Evolutionary conservation across 2,329 filamentous ascomycete genomes (phyloP).

Genomic region (Dryadomyces quercus-mongolicae): DNA sequence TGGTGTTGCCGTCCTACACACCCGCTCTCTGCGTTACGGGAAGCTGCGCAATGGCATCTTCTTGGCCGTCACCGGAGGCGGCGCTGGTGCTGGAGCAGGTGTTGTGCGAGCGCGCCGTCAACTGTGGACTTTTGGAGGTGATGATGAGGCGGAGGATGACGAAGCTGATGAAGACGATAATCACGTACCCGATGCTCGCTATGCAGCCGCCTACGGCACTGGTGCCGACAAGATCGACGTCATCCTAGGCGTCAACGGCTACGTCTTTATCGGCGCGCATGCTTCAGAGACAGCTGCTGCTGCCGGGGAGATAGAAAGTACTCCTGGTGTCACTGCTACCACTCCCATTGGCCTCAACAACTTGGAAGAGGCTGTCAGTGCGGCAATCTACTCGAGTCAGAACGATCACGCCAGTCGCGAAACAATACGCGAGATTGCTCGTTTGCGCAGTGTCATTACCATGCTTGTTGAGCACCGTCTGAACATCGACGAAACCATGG

Average conservation of each 20-base stretch:
- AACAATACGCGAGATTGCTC: slow-evolving; percentile 78
- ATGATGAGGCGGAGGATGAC: slow-evolving; percentile 76
- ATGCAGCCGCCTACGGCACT: slow-evolving; percentile 6
- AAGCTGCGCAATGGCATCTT: slow-evolving; percentile 93
- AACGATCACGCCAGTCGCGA: slow-evolving; percentile 72
- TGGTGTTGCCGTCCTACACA: slow-evolving; percentile 79
- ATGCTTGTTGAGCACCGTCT: slow-evolving; percentile 73
- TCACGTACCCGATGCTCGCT: background rate
- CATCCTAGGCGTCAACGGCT: slow-evolving; percentile 88
- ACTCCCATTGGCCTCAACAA: slow-evolving; percentile 51
- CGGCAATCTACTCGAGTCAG: slow-evolving; percentile 85
- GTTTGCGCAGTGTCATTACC: slow-evolving; percentile 69
- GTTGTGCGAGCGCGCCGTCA: slow-evolving; percentile 77
- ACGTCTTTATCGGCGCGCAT: slow-evolving; percentile 62
- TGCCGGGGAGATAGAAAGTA: slow-evolving; percentile 26
- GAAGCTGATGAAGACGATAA: slow-evolving; percentile 45
- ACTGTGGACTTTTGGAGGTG: slow-evolving; percentile 65
- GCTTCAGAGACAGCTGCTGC: slow-evolving; percentile 29
- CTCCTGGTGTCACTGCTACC: slow-evolving; percentile 30
- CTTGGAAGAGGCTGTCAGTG: slow-evolving; percentile 76
- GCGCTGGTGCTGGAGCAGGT: slow-evolving; percentile 72
- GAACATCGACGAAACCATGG: slow-evolving; percentile 80
- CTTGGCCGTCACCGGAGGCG: slow-evolving; percentile 66
- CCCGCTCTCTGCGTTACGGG: slow-evolving; percentile 81
- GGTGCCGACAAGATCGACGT: slow-evolving; percentile 64